Base-by-base conservation (phyloP, 768 basidiomycete genomes). In the Amanita fuliginea region DNA sequence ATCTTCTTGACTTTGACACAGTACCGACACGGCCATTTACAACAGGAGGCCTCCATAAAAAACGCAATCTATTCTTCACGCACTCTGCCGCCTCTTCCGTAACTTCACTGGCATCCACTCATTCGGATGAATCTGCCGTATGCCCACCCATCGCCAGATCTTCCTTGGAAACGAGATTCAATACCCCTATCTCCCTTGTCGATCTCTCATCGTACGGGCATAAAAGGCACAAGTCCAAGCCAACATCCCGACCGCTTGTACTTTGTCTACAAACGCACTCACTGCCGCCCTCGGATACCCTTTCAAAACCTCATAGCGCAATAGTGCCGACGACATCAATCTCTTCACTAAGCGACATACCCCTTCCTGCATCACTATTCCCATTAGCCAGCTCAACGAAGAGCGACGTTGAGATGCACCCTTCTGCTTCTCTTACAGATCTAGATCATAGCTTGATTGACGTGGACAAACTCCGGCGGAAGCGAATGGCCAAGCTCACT, bases 401-500 rank as follows among this genome's bases (percentile, higher is more conserved):
- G 22, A 13, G 19, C n/a, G 19, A 40, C n/a, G 39, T 26, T n/a
- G 26, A 16, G 14, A 28, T 26, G 21, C 35, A 11, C 6, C 0
- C 13, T 16, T 14, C 22, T 13, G 16, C 24, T 8, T 1, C 32
- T 30, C 34, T 24, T 28, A 11, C 18, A 24, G 28, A 11, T 35
- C 4, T 26, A 32, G 22, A 24, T 4, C 14, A 16, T 9, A 24
- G 18, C 11, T 35, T 36, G 16, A 22, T 37, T 8, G 24, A 26
- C 19, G 22, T 7, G 11, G 46, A 26, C 14, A 26, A 28, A n/a
- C 19, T 37, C 6, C 69, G 65, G 43, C 67, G 58, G 14, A 60
- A 54, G 34, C 60, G 70, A 37, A 68, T 78, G 62, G 74, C 71
- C 11, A 76, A 77, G 61, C 71, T 78, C 24, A 59, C 64, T 1